Percentiles rank a stretch among this genome's conserved stretches.
phyloP scores from a whole-genome alignment of 352 stramenopile genomes.

The Thalassiosira ordinaria region DNA sequence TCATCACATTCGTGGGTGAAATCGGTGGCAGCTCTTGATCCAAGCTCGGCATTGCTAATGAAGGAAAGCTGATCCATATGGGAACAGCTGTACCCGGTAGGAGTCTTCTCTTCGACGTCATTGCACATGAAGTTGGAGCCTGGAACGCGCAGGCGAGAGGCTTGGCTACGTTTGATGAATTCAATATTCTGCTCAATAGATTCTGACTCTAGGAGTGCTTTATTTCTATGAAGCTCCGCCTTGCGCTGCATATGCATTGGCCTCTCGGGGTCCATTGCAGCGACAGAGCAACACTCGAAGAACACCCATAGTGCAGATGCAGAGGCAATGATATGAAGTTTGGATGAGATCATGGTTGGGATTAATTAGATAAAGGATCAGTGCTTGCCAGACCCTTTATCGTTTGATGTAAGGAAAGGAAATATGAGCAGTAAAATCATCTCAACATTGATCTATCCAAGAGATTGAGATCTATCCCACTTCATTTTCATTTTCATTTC shows the following conservation, averaged over 20 bases:
- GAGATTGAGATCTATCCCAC: too few relatives aligned
- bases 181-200: conserved; percentile 3
- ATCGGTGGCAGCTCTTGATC: conserved; percentile 4
- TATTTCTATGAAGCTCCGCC: not conserved
- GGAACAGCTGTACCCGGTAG: not conserved
- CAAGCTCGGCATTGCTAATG: conserved; percentile 2
- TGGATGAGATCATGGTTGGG: conserved; percentile 1
- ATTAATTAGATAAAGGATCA: too few relatives aligned
- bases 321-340: not conserved
- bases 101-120: not conserved
- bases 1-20: conserved; percentile 5
- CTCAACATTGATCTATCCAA: too few relatives aligned
- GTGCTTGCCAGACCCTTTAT: too few relatives aligned
- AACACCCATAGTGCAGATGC: conserved; percentile 5
- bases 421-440: too few relatives aligned
- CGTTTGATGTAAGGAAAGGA: too few relatives aligned
- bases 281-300: not conserved
- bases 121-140: not conserved
- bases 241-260: conserved; percentile 4
- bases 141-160: not conserved
- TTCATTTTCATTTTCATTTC: too few relatives aligned
- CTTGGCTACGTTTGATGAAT: conserved; percentile 3
- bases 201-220: not conserved
- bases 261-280: not conserved
- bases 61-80: not conserved